Percentiles rank a stretch among this genome's conserved stretches.
Conservation (phyloP, 306 rosid species). For the Trichosanthes cucumerina region DNA sequence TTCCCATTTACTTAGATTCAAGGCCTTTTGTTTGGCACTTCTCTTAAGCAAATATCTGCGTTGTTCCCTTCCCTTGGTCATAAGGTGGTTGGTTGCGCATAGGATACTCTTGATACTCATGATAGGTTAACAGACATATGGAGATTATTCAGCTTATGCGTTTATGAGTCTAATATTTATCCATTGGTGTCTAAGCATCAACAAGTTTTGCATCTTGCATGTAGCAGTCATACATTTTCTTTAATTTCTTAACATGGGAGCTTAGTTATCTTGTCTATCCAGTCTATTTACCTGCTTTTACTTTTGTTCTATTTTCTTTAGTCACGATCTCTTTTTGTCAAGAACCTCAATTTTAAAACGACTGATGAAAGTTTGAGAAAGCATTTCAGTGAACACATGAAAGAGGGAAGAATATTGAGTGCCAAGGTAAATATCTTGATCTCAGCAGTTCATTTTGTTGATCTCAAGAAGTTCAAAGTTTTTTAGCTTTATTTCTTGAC, state of each 20-base stretch:
- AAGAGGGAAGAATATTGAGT: constrained; percentile 63
- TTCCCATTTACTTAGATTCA: too few species aligned
- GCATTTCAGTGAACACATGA: constrained; percentile 54
- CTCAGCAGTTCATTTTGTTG: constrained; percentile 1
- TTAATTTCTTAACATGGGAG: background rate
- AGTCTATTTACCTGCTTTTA: background rate
- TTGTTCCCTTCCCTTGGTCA: too few species aligned
- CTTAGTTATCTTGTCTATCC: constrained; percentile 1
- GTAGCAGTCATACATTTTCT: background rate
- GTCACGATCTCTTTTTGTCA: constrained; percentile 85
- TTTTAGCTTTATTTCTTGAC: constrained; percentile 8
- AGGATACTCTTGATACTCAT: too few species aligned
- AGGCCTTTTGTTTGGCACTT: too few species aligned
- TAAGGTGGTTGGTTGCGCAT: too few species aligned
- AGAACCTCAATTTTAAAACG: constrained; percentile 87
- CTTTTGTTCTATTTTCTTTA: constrained; percentile 20
- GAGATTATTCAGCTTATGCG: too few species aligned
- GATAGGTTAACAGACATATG: background rate
- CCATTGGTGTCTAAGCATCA: background rate
- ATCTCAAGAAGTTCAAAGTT: background rate
- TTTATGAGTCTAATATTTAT: too few species aligned
- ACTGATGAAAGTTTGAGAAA: constrained; percentile 54
- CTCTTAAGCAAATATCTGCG: too few species aligned
- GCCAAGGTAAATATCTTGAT: constrained; percentile 47
- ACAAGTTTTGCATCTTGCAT: background rate